Conservation (phyloP, 2,329 filamentous ascomycete genomes). For the Thielaviopsis populi region DNA sequence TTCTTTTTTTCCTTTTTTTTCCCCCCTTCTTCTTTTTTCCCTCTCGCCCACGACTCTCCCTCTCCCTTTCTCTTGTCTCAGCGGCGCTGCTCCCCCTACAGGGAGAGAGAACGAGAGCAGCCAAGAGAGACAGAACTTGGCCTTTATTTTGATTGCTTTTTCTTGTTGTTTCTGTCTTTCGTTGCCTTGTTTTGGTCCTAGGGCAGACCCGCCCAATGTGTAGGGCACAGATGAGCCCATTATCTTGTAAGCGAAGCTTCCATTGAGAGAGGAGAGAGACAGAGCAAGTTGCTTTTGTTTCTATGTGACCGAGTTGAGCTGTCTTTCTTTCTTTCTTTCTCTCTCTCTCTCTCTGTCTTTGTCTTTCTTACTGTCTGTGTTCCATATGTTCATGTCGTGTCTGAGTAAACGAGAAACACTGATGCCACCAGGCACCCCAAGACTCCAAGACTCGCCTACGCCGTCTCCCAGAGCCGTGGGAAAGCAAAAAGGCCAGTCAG, state of each 20-base stretch:
- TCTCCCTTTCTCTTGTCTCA: constrained; percentile 1
- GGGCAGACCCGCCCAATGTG: neutral
- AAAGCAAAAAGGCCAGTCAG: neutral
- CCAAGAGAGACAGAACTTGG: neutral
- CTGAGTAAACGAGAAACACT: constrained; percentile 5
- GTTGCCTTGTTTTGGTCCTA: neutral
- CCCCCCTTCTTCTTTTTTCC: neutral
- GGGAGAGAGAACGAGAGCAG: neutral
- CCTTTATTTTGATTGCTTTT: neutral
- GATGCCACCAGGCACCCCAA: neutral
- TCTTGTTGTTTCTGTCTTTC: neutral
- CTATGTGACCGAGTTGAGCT: neutral
- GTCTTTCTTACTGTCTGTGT: neutral
- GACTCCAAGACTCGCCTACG: neutral
- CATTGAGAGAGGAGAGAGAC: neutral
- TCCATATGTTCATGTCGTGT: neutral
- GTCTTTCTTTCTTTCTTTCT: neutral
- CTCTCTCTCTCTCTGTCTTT: neutral
- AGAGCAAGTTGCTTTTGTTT: too few relatives aligned
- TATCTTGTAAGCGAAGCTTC: neutral
- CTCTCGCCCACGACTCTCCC: neutral
- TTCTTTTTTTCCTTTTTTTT: constrained; percentile 8
- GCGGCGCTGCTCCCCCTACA: constrained; percentile 6
- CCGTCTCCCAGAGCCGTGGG: neutral
- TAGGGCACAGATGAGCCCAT: neutral